These are phyloP conservation scores for Moricandia arvensis DNA, from an alignment of 345 rosid species.

Conservation along the genomic window DNA sequence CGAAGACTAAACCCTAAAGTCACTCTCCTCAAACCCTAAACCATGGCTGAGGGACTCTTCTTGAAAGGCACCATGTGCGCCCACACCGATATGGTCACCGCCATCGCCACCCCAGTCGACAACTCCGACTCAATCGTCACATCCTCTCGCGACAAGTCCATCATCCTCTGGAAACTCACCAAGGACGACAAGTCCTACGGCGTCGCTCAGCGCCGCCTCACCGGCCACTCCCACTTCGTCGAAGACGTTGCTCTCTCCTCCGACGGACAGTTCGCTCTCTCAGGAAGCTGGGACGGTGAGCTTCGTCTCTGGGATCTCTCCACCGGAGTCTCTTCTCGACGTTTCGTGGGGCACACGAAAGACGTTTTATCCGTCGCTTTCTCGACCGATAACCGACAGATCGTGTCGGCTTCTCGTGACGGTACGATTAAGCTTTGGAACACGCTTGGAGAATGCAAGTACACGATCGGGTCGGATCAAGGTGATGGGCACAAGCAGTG, in stretches of 20 bases:
- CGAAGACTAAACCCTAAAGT: not conserved
- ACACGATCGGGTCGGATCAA: not conserved
- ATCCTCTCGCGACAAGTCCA: constrained; percentile 78
- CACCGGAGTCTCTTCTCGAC: not conserved
- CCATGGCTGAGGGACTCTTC: constrained; percentile 62
- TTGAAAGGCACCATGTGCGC: constrained; percentile 79
- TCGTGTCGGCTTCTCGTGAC: not conserved
- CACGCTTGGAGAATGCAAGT: not conserved
- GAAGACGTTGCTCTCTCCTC: not conserved
- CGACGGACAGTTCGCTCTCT: not conserved
- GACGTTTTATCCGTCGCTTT: not conserved
- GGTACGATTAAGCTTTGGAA: not conserved
- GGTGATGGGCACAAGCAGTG: not conserved
- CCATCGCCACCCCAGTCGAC: constrained; percentile 80
- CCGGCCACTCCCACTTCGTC: not conserved
- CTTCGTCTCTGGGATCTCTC: not conserved
- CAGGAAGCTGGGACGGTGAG: not conserved
- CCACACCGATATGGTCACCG: constrained; percentile 91
- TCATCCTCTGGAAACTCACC: not conserved
- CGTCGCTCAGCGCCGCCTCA: not conserved
- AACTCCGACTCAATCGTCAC: constrained; percentile 28
- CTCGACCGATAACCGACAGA: not conserved
- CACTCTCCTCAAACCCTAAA: constrained; percentile 1
- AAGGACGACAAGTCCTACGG: not conserved
- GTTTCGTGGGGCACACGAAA: not conserved